Percentiles rank a stretch among this genome's conserved stretches.
These are phyloP conservation scores for Oryza glumipatula DNA, from an alignment of 176 grass and related monocot species.

Conservation along the genomic window DNA sequence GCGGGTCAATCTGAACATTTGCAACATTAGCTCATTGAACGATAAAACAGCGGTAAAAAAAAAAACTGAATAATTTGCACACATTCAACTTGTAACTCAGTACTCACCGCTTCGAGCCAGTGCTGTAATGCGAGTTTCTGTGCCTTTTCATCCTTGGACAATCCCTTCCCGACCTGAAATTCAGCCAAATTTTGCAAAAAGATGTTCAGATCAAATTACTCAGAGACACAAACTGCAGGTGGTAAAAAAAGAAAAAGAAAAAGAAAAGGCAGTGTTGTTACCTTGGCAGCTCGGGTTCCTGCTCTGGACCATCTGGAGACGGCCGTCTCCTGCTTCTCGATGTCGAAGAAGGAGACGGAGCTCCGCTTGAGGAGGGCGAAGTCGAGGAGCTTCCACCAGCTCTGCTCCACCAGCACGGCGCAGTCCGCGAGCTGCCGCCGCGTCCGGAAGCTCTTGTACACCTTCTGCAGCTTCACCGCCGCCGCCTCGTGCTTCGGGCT, in stretches of 20 bases:
- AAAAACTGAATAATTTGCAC: not conserved
- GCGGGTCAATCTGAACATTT: constrained; percentile 75
- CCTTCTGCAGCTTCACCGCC: constrained; percentile 71
- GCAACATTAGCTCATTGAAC: constrained; percentile 14
- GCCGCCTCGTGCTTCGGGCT: constrained; percentile 81
- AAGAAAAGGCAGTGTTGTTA: not conserved
- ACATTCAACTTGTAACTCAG: not conserved
- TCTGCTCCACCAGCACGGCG: constrained; percentile 81
- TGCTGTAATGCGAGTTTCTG: constrained; percentile 84
- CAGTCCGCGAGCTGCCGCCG: constrained; percentile 91
- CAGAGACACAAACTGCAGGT: not conserved
- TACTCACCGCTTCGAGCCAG: constrained; percentile 83
- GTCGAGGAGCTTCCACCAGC: constrained; percentile 76
- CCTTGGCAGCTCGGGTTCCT: constrained; percentile 75
- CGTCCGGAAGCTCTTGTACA: constrained; percentile 94
- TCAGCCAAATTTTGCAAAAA: not conserved
- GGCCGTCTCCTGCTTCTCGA: constrained; percentile 75
- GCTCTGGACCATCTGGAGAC: constrained; percentile 82
- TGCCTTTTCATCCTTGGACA: constrained; percentile 80
- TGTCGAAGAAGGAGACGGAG: constrained; percentile 86
- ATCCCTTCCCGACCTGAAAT: constrained; percentile 74
- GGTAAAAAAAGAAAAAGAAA: not conserved
- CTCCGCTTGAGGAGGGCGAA: constrained; percentile 77
- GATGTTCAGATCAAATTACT: not conserved
- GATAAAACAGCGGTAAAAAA: not conserved